Base-by-base conservation (phyloP, 2,329 filamentous ascomycete genomes). In the Didymella lethalis region DNA sequence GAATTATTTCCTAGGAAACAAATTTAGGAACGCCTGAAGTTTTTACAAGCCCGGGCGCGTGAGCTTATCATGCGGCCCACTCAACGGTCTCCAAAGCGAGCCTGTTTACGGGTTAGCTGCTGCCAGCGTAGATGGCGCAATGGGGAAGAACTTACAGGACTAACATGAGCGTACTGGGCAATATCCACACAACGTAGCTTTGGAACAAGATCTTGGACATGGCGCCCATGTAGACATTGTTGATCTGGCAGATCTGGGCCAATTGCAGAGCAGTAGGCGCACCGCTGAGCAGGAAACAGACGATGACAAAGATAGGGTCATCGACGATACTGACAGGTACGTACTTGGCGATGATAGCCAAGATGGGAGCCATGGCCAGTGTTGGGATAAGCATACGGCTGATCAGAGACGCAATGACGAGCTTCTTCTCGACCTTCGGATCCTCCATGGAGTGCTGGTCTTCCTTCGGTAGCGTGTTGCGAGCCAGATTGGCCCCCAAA, bases 221-320 rank as follows among this genome's bases (percentile, higher is more conserved):
- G 48, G 95, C 92, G 18, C 90, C 88, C 82, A 98, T 94, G 77
- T 92, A 99, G 10, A 99, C 95, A 63, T 90, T 90, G 78, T 99
- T 99, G 80, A 98, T 91, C 83, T 98, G 95, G 80, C 95, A 99
- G 61, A 99, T 99, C 80, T 99, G 95, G 7, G 95, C 94, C 72
- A 99, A 82, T 79, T 99, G 95, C 64, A 99, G 83, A 26, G 95
- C 95, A 63, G 90, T 96, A 6, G 95, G 95, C 3, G 95, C 95
- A 34, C 95, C 95, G 0, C 92, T 94, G 66, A 99, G 90, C 64
- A 99, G 83, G 84, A 98, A 99, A 80, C 93, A 97, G 34, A 99
- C 95, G 67, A 99, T 92, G 67, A 99, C 89, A 77, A 99, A 99
- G 70, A 99, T 99, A 10, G 95, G 95, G 74, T 99, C 95, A 75